A percentile compares a stretch with the other conserved stretches of the same genome.
Evolutionary conservation across 2,329 filamentous ascomycete genomes (phyloP).

Genomic region (Basipetospora chlamydospora): DNA sequence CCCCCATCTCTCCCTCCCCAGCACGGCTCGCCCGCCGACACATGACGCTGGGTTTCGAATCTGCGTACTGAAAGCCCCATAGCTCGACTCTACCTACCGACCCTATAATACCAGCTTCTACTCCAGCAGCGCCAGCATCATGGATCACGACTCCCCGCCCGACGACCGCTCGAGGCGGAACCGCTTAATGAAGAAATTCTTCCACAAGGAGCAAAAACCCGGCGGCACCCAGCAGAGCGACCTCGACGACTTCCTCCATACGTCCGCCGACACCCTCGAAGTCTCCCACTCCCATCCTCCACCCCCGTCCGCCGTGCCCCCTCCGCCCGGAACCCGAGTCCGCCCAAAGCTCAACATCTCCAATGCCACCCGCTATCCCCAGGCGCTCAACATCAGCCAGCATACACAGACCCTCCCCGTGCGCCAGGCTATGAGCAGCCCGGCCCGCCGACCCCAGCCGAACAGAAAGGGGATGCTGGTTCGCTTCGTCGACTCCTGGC

Average conservation of each 20-base stretch:
- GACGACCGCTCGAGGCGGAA: constrained; percentile 31
- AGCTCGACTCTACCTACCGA: background rate
- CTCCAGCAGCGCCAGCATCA: too few species aligned
- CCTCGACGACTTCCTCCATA: constrained; percentile 45
- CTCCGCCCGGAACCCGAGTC: constrained; percentile 20
- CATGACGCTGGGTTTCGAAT: constrained; percentile 1
- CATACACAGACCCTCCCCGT: constrained; percentile 29
- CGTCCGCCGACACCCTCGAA: constrained; percentile 38
- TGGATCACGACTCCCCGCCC: constrained; percentile 29
- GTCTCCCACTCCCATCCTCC: constrained; percentile 35
- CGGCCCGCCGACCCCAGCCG: constrained; percentile 26
- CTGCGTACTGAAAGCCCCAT: too few species aligned
- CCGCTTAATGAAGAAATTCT: constrained; percentile 50
- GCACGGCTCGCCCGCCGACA: background rate
- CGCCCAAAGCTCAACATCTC: constrained; percentile 40
- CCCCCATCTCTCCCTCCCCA: background rate
- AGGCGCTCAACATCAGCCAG: constrained; percentile 31
- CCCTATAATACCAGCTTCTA: constrained; percentile 8
- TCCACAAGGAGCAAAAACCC: constrained; percentile 29
- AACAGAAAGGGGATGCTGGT: constrained; percentile 58
- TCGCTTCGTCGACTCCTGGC: constrained; percentile 55
- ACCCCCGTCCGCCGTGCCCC: constrained; percentile 12
- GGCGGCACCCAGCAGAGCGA: constrained; percentile 17
- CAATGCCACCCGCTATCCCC: constrained; percentile 39
- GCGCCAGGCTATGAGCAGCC: constrained; percentile 22